Evolutionary conservation across 306 rosid genomes (phyloP).

Genomic region (Gillenia trifoliata): DNA sequence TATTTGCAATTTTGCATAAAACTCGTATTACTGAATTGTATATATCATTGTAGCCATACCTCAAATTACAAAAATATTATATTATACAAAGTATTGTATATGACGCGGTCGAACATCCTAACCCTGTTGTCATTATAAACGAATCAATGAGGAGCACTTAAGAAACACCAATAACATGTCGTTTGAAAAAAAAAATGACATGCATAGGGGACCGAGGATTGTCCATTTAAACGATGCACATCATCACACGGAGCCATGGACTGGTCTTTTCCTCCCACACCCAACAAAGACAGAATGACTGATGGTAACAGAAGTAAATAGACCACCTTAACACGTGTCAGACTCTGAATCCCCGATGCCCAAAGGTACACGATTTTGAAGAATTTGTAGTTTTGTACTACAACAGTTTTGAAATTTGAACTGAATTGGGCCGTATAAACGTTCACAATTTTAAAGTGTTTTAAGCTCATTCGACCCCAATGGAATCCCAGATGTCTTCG

Average conservation of each 20-base stretch:
- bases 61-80: too few species aligned
- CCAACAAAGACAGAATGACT: neutral
- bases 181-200: too few species aligned
- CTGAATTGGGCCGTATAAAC: neutral
- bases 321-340: neutral
- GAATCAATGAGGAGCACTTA: too few species aligned
- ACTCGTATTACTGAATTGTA: too few species aligned
- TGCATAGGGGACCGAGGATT: too few species aligned
- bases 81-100: too few species aligned
- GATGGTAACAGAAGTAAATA: neutral
- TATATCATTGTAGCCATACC: too few species aligned
- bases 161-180: too few species aligned
- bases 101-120: too few species aligned
- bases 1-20: too few species aligned
- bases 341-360: neutral
- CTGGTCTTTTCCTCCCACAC: neutral
- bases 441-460: neutral
- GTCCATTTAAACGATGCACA: neutral
- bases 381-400: too few species aligned
- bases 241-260: neutral
- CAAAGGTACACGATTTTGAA: neutral
- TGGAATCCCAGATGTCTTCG: neutral
- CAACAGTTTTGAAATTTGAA: neutral
- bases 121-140: too few species aligned
- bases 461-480: neutral